A percentile compares a stretch with the other conserved stretches of the same genome.
Evolutionary conservation across 768 basidiomycete genomes (phyloP).

Genomic region (Russula sp.): DNA sequence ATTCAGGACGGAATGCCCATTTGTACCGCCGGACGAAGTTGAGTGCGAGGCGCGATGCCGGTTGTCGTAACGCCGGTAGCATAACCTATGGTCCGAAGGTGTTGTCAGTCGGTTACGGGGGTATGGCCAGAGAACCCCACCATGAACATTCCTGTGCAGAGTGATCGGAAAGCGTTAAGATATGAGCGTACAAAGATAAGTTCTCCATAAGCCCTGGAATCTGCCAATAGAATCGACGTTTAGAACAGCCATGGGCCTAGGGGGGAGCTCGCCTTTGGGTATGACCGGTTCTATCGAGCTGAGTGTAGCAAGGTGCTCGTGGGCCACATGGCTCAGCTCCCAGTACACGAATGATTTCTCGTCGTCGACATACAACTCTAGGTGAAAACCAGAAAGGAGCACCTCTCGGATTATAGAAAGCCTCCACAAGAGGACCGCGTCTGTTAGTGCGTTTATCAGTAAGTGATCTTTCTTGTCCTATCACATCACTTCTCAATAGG

Average conservation of each 20-base stretch:
- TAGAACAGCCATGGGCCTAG: not conserved
- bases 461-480: constrained; percentile 27
- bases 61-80: constrained; percentile 45
- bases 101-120: not conserved
- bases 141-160: constrained; percentile 52
- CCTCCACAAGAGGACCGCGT: constrained; percentile 55
- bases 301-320: constrained; percentile 52
- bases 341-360: constrained; percentile 77
- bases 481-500: constrained; percentile 1
- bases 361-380: constrained; percentile 65
- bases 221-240: constrained; percentile 1
- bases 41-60: constrained; percentile 51
- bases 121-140: constrained; percentile 38
- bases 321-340: constrained; percentile 58
- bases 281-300: constrained; percentile 47
- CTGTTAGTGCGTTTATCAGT: constrained; percentile 38
- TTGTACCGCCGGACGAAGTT: constrained; percentile 70
- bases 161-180: constrained; percentile 36
- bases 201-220: constrained; percentile 21
- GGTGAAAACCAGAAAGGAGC: constrained; percentile 70
- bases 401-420: constrained; percentile 62
- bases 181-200: constrained; percentile 16
- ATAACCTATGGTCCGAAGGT: constrained; percentile 42
- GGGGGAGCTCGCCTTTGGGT: constrained; percentile 38
- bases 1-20: constrained; percentile 67